Conservation (phyloP, 805 yeast genomes). For the Cyberlindnera meyerae region DNA sequence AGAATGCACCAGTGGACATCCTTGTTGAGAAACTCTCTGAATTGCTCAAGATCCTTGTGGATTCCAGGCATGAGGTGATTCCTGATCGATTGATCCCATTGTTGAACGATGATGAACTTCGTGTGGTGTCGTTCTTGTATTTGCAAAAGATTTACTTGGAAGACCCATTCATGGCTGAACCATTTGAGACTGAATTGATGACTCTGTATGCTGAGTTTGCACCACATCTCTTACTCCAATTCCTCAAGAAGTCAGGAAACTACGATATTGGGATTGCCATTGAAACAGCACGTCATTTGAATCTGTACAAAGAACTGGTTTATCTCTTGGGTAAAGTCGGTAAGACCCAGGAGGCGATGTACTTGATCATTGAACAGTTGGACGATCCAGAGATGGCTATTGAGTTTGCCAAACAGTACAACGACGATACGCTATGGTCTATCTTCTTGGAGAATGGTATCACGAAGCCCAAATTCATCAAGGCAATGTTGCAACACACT, state of each 20-base stretch:
- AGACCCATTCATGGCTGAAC: constrained; percentile 51
- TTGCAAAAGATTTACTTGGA: constrained; percentile 50
- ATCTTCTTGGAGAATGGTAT: constrained; percentile 66
- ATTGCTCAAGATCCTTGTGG: constrained; percentile 51
- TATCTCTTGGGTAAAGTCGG: constrained; percentile 81
- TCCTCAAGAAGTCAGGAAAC: constrained; percentile 52
- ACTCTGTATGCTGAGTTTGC: constrained; percentile 60
- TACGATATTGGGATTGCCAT: constrained; percentile 70
- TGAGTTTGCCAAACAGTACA: constrained; percentile 50
- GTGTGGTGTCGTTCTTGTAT: constrained; percentile 57
- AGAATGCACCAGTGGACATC: constrained; percentile 30
- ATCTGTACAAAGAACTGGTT: constrained; percentile 66
- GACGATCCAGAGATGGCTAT: constrained; percentile 80
- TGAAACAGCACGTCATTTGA: constrained; percentile 50
- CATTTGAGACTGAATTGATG: constrained; percentile 65
- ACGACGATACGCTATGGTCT: constrained; percentile 66
- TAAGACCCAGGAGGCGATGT: constrained; percentile 68
- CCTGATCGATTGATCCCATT: constrained; percentile 47
- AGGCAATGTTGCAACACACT: constrained; percentile 63
- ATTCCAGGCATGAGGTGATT: constrained; percentile 58
- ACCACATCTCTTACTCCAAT: constrained; percentile 49
- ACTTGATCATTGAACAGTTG: constrained; percentile 68
- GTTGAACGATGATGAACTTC: constrained; percentile 37
- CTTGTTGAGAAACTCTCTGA: constrained; percentile 32
- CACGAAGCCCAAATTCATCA: constrained; percentile 70